Percentiles rank a stretch among this genome's conserved stretches.
Evolutionary conservation across 495 filamentous ascomycete genomes (phyloP).

Genomic region (Daldinia loculata): DNA sequence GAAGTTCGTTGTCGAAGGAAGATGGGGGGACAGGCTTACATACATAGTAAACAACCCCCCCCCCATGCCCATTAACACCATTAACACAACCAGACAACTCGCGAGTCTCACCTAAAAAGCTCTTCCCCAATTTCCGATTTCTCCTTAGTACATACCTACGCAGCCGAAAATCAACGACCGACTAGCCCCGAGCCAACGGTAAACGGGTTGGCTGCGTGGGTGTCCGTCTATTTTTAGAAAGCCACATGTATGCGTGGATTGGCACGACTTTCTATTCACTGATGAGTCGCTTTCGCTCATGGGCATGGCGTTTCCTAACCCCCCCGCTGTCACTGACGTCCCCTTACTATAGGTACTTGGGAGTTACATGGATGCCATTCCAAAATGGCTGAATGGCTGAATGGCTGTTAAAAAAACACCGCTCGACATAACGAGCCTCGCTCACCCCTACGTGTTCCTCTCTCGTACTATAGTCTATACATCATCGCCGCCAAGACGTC

Average conservation of each 20-base stretch:
- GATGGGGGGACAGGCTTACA: constrained; percentile 4
- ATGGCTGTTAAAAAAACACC: constrained; percentile 14
- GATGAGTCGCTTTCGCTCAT: constrained; percentile 8
- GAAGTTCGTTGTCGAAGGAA: constrained; percentile 34
- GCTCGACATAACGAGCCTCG: constrained; percentile 8
- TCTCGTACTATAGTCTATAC: constrained; percentile 36
- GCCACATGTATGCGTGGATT: constrained; percentile 26
- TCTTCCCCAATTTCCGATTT: constrained; percentile 32
- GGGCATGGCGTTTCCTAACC: constrained; percentile 19
- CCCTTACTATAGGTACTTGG: constrained; percentile 32
- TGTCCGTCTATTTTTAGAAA: constrained; percentile 36
- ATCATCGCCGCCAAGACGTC: constrained; percentile 44
- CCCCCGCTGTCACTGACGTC: too few relatives aligned
- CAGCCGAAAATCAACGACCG: constrained; percentile 25
- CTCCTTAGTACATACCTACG: constrained; percentile 33
- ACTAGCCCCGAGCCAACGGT: constrained; percentile 41
- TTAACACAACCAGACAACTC: background rate
- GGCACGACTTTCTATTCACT: constrained; percentile 21
- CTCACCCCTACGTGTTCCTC: constrained; percentile 25
- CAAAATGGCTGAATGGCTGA: background rate
- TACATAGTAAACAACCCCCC: background rate
- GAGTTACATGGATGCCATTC: constrained; percentile 31
- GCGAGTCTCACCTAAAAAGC: constrained; percentile 20
- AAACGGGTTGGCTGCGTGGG: constrained; percentile 17
- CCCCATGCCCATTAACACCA: constrained; percentile 3